Evolutionary conservation across 2,329 filamentous ascomycete species (phyloP).

Genomic region (Phyllosticta citriasiana): DNA sequence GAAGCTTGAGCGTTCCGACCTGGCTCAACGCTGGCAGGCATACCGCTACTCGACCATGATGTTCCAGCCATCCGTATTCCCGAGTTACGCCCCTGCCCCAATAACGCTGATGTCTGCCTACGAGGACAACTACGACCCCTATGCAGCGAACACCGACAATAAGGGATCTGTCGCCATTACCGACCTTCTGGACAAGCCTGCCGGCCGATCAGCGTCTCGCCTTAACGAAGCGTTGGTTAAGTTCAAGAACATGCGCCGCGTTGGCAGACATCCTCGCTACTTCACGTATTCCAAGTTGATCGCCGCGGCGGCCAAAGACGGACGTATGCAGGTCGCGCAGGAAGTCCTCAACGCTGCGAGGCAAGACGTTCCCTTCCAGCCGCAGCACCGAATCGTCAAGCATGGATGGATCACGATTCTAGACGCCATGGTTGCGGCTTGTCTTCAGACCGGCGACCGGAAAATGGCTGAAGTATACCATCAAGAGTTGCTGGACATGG

Average conservation of each 20-base stretch:
- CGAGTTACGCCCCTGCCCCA: constrained; percentile 32
- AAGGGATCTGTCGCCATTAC: constrained; percentile 86
- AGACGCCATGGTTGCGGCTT: constrained; percentile 92
- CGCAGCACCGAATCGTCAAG: constrained; percentile 76
- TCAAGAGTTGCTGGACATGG: constrained; percentile 83
- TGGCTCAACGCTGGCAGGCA: constrained; percentile 48
- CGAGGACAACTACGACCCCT: constrained; percentile 83
- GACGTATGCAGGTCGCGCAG: constrained; percentile 70
- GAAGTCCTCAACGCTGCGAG: constrained; percentile 86
- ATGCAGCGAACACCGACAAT: constrained; percentile 82
- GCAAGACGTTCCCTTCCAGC: constrained; percentile 73
- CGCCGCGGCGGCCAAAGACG: constrained; percentile 73
- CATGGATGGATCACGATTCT: constrained; percentile 96
- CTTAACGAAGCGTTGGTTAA: constrained; percentile 72
- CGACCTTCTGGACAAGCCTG: constrained; percentile 74
- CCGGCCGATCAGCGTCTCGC: constrained; percentile 60
- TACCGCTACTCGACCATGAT: constrained; percentile 40
- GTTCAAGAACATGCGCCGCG: constrained; percentile 86
- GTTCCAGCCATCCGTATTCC: constrained; percentile 28
- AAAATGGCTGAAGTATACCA: constrained; percentile 76
- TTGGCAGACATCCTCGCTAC: constrained; percentile 85
- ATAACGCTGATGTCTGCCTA: constrained; percentile 50
- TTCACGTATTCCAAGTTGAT: constrained; percentile 97
- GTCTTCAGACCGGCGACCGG: constrained; percentile 72
- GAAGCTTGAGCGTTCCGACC: constrained; percentile 40